Base-by-base conservation (phyloP, 2,329 filamentous ascomycete genomes). In the Trichoderma afroharzianum region DNA sequence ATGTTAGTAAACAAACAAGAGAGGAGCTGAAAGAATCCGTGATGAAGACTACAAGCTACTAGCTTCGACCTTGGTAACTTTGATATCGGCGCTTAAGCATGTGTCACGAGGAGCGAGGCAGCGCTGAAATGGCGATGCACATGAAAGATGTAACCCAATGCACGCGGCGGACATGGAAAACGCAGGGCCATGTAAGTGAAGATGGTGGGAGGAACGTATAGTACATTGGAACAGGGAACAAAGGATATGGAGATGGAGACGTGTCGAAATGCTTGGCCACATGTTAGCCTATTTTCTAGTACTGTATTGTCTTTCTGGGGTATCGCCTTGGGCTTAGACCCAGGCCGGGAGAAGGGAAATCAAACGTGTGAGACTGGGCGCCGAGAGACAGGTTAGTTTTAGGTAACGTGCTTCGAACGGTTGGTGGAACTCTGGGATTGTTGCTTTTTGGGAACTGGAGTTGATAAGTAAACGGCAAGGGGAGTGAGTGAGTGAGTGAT, bases 281-380 rank as follows among this genome's bases (percentile, higher is more conserved):
- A 39, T 43, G 59, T 47, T 43, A 63, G 59, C 36, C 59, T 36
- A 58, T 14, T 30, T 21, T 47, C 39, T 14, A n/a, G n/a, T n/a
- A n/a, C n/a, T n/a, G n/a, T n/a, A 11, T 28, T 28, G 24, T 30
- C n/a, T 33, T 39, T 28, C 43, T 11, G 39, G 62, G 43, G 32
- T 58, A 39, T 33, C 47, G 28, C 32, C 63, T 57, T 53, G 18
- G 39, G 33, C 14, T 68, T 68, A 26, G 39, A 24, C 28, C n/a
- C 21, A n/a, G 32, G 50, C 36, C 68, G 68, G 71, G 18, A 66
- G 61, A 67, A 70, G 36, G 71, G 71, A 61, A 36, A 71, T 71
- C 71, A 62, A 72, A 72, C 71, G 71, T 72, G 61, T 66, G 68
- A 71, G 55, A 36, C 33, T 26, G n/a, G 43, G n/a, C 18, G 55